Evolutionary conservation across 2,329 filamentous ascomycete genomes (phyloP), one percentile per base, ranked within the genome.

Genomic region (Nemania bipapillata): DNA sequence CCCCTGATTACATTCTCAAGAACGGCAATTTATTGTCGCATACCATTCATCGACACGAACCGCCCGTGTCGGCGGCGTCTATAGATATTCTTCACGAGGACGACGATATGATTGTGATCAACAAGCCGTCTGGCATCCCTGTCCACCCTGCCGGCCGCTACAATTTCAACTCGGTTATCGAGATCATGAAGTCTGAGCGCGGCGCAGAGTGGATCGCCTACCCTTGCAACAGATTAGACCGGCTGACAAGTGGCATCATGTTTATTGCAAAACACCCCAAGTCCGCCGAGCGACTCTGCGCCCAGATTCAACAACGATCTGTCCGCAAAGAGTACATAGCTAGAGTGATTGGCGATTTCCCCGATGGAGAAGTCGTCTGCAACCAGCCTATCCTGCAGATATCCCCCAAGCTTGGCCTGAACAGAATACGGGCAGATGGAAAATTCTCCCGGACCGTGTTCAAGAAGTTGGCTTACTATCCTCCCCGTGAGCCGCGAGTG

Each of bases 241-340:
- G 96, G 60, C 83, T 99, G 75, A 99, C 96, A 0, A 97, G 93
- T 74, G 96, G 96, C 56, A 92, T 99, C 78, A 98, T 99, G 95
- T 99, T 99, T 80, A 90, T 99, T 74, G 96, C 91, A 30, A 99
- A 99, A 82, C 90, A 92, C 71, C 86, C 90, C 42, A 88, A 89
- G 75, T 92, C 92, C 0, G 95, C 96, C 0, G 93, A 95, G 72
- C 85, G 85, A 35, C 86, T 99, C 73, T 89, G 90, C 63, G 82
- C 86, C 49, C 92, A 97, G 79, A 92, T 99, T 66, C 87, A 89
- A 73, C 87, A 87, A 4, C 87, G 96, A 40, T 95, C 91, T 0
- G 92, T 99, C 42, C 90, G 93, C 74, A 99, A 99, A 79, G 96
- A 99, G 80, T 99, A 99, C 77, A 85, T 99, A 26, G 95, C 95